Evolutionary conservation across 2,329 filamentous ascomycete species (phyloP), one percentile per base, ranked within the genome.

Genomic region (Hymenoscyphus linearis): DNA sequence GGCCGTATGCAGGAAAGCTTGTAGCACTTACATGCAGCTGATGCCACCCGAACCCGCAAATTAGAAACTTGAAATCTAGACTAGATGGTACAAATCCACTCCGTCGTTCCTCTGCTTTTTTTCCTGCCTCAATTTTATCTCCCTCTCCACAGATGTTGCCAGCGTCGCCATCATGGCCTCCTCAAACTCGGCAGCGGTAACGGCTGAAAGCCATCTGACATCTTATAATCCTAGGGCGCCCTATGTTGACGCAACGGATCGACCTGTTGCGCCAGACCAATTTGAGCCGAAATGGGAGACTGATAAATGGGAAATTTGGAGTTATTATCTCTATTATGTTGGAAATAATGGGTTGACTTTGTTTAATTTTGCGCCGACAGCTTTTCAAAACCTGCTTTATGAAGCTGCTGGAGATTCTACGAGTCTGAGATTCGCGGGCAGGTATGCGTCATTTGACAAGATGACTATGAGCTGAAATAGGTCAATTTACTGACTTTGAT

Each of bases 371-470:
- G 85, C 79, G 2, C 84, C 84, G 0, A 86, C 84, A 2, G 82
- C 83, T 18, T 86, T 87, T 61, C 85, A 88, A 67, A 87, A 87
- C 66, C 73, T 88, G 9, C 75, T 88, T 27, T 81, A 78, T 57
- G 82, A 86, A 70, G 85, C 85, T 0, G 84, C 83, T 3, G 79
- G 82, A 7, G 76, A 82, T 55, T 76, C 76, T 10, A 79, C 77
- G 1, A 76, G 81, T 0, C 72, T 88, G 25, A 66, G 68, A 2
- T 88, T 88, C 63, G 80, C 81, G 1, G 85, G 85, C 14, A 61
- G 57, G 65, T 65, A 25, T 57, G 52, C 55, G 4, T 53, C 26
- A 34, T 13, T 53, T 34, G n/a, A 53, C 31, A 18, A 34, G 27
- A 18, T 31, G 26, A 6, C 7, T n/a, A 34, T 18, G 52, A 34